phyloP scores from a whole-genome alignment of 202 grass and related monocot genomes.

The Sporobolus alterniflorus region DNA sequence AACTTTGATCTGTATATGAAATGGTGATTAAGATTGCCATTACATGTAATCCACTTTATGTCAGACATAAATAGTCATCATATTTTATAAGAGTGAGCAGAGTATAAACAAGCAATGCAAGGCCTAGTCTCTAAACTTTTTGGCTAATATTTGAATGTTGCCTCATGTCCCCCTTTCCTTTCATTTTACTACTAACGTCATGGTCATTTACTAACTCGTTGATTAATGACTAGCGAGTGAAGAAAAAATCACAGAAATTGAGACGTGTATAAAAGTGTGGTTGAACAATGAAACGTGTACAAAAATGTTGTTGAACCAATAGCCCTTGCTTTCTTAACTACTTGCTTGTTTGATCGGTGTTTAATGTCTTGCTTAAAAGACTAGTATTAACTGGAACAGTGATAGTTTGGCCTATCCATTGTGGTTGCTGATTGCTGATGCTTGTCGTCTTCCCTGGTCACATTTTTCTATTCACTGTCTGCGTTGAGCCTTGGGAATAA shows the following conservation, averaged over 20 bases:
- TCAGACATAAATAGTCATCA: not conserved
- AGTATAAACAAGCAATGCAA: too few relatives aligned
- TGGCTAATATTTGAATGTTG: not conserved
- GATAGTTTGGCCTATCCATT: not conserved
- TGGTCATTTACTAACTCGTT: too few relatives aligned
- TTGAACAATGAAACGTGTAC: too few relatives aligned
- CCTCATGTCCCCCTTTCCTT: not conserved
- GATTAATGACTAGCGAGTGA: not conserved
- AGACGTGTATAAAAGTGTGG: not conserved
- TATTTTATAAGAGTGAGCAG: not conserved
- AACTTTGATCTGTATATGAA: constrained; percentile 40
- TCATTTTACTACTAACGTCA: too few relatives aligned
- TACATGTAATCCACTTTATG: constrained; percentile 9
- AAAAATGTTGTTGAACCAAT: not conserved
- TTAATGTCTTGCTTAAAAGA: not conserved
- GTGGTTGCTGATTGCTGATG: not conserved
- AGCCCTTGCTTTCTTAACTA: not conserved
- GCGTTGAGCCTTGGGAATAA: not conserved
- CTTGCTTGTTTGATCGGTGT: not conserved
- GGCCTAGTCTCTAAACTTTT: too few relatives aligned
- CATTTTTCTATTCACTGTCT: not conserved
- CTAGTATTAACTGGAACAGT: not conserved
- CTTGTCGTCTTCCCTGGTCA: not conserved
- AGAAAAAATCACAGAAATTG: not conserved
- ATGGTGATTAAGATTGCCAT: constrained; percentile 5